Evolutionary conservation across 1,284 basidiomycete species (phyloP), one percentile per base, ranked within the genome.

Genomic region (Blastosporella zonata): DNA sequence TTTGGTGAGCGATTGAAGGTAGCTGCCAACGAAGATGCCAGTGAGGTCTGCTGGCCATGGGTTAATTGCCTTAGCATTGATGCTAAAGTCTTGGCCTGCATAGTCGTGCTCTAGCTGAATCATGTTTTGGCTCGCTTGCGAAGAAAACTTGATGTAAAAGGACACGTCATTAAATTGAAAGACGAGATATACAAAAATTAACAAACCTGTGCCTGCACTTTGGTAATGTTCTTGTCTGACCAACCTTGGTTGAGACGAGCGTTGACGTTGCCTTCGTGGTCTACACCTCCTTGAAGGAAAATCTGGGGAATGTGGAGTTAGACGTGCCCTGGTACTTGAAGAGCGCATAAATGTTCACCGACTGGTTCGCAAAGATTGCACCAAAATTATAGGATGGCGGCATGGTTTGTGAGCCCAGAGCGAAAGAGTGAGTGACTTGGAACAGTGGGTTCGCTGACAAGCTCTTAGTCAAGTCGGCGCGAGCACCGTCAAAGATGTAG

Each of bases 361-460:
- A 81, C 62, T 87, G 79, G 63, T 87, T 95, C 15, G 92, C 95
- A 70, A 89, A 97, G 43, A 98, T 82, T 15, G 94, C 93, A 50
- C 90, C 91, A 68, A 99, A 97, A 69, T 93, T 95, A 74, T 99
- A 99, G 36, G 87, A 87, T 21, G 90, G 76, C 8, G 87, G 75
- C 25, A 80, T 67, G 33, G 84, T 81, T 66, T 90, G 82, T 52
- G 89, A 89, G 25, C 90, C 93, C 53, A 95, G 72, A 48, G 87
- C 78, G 72, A 99, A 98, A 34, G 93, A 92, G 69, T 99, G 97
- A 52, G 94, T 95, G 63, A 98, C 90, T 76, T 98, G 95, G 83
- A 99, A 99, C 48, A 92, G 86, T 25, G 97, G 97, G 70, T 86
- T 93, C 67, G 90, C 81, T 48, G 93, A 97, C 59, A 99, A 77